phyloP scores from a whole-genome alignment of 2,329 filamentous ascomycete genomes.

The Davidsoniella neocaledoniae region DNA sequence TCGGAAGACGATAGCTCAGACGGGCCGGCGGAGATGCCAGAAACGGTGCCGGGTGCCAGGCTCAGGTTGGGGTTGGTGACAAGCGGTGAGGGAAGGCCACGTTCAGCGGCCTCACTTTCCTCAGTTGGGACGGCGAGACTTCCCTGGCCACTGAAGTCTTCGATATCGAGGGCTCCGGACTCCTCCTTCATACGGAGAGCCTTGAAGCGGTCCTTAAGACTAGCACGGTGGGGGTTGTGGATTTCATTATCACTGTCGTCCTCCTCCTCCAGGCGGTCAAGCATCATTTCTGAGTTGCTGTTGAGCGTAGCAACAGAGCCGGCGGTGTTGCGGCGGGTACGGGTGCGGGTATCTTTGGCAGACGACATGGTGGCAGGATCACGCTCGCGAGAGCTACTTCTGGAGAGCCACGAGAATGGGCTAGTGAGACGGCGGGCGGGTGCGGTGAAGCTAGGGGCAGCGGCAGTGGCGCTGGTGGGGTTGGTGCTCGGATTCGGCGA shows the following conservation, averaged over 20 bases:
- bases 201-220: slow-evolving; percentile 65
- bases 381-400: slow-evolving; percentile 24
- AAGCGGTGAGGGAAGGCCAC: slow-evolving; percentile 25
- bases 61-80: slow-evolving; percentile 50
- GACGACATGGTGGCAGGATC: slow-evolving; percentile 42
- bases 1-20: slow-evolving; percentile 52
- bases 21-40: slow-evolving; percentile 61
- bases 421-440: slow-evolving; percentile 60
- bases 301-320: slow-evolving; percentile 63
- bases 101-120: slow-evolving; percentile 12
- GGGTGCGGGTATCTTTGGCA: slow-evolving; percentile 26
- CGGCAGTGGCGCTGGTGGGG: slow-evolving; percentile 16
- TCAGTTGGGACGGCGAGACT: slow-evolving; percentile 13
- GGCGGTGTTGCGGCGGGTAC: slow-evolving; percentile 50
- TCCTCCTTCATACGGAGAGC: slow-evolving; percentile 60
- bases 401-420: slow-evolving; percentile 72
- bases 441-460: slow-evolving; percentile 18
- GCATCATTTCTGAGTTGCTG: slow-evolving; percentile 67
- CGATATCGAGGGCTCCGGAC: slow-evolving; percentile 33
- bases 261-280: slow-evolving; percentile 62
- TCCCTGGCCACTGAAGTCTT: slow-evolving; percentile 37
- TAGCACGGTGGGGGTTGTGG: slow-evolving; percentile 32
- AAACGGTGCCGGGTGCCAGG: slow-evolving; percentile 70
- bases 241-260: slow-evolving; percentile 23
- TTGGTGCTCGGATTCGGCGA: slow-evolving; percentile 18